Percentiles rank a stretch among this genome's conserved stretches.
Evolutionary conservation across 768 basidiomycete genomes (phyloP).

Genomic region (Termitomyces sp.): DNA sequence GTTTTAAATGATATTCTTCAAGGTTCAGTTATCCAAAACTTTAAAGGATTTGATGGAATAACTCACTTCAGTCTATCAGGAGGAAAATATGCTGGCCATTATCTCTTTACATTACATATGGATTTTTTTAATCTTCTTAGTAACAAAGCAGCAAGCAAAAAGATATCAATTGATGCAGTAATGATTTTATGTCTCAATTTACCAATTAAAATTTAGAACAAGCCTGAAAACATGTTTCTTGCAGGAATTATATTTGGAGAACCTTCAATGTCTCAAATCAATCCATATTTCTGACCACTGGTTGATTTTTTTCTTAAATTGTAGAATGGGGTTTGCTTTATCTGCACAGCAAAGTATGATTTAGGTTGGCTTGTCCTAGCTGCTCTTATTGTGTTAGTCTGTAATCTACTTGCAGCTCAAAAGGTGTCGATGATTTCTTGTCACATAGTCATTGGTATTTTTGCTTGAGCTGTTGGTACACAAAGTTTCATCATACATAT

Average conservation of each 20-base stretch:
- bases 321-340: conserved; percentile 10
- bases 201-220: conserved; percentile 22
- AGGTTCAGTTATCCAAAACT: not conserved
- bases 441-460: conserved; percentile 1
- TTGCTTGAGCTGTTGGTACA: conserved; percentile 11
- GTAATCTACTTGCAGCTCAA: conserved; percentile 24
- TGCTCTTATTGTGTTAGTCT: conserved; percentile 16
- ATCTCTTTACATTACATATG: conserved; percentile 24
- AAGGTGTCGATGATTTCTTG: conserved; percentile 7
- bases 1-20: not conserved
- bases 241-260: conserved; percentile 32
- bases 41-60: conserved; percentile 18
- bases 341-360: not conserved
- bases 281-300: conserved; percentile 21
- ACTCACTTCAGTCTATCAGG: conserved; percentile 16
- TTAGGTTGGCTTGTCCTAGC: conserved; percentile 7
- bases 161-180: conserved; percentile 24
- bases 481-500: not conserved
- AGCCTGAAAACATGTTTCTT: conserved; percentile 29
- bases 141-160: conserved; percentile 22
- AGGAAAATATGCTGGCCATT: conserved; percentile 12
- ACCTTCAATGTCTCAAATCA: conserved; percentile 18
- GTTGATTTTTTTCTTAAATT: conserved; percentile 20
- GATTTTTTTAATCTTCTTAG: conserved; percentile 20
- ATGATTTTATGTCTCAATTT: conserved; percentile 32